phyloP scores from a whole-genome alignment of 1,139 yeast species.

The Taphrina deformans region DNA sequence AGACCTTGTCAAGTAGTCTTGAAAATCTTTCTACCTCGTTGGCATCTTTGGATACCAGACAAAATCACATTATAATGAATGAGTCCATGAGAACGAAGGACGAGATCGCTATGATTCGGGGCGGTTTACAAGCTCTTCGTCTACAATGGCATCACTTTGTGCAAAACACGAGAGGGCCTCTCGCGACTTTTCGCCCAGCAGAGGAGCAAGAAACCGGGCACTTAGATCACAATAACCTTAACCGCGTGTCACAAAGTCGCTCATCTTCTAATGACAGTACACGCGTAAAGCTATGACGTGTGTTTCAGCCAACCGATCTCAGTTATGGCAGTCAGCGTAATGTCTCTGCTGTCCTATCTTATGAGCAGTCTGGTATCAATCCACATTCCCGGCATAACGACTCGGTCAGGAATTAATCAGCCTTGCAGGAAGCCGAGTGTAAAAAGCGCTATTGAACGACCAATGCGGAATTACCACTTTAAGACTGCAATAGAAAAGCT shows the following conservation, averaged over 20 bases:
- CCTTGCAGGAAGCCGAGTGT: too few relatives aligned
- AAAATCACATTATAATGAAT: slow-evolving; percentile 16
- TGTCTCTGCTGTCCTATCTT: too few relatives aligned
- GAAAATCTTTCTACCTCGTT: slow-evolving; percentile 13
- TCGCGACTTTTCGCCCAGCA: background rate
- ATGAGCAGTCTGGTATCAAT: too few relatives aligned
- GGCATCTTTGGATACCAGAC: slow-evolving; percentile 15
- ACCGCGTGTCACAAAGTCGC: background rate
- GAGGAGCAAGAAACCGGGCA: background rate
- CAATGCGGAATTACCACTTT: background rate
- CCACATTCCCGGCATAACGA: too few relatives aligned
- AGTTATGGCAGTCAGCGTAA: too few relatives aligned
- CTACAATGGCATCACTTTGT: slow-evolving; percentile 27
- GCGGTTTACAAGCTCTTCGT: slow-evolving; percentile 19
- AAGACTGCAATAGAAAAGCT: background rate
- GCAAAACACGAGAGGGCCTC: slow-evolving; percentile 20
- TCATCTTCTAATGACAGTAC: background rate
- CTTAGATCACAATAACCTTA: background rate
- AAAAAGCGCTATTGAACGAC: background rate
- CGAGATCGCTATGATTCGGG: slow-evolving; percentile 28
- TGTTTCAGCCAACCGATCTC: too few relatives aligned
- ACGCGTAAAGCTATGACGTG: background rate
- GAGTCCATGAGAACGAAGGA: slow-evolving; percentile 25
- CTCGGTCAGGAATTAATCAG: too few relatives aligned
- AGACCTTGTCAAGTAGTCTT: slow-evolving; percentile 4